Base-by-base conservation (phyloP, 2,329 filamentous ascomycete genomes). In the Graphiopsis chlorocephala region DNA sequence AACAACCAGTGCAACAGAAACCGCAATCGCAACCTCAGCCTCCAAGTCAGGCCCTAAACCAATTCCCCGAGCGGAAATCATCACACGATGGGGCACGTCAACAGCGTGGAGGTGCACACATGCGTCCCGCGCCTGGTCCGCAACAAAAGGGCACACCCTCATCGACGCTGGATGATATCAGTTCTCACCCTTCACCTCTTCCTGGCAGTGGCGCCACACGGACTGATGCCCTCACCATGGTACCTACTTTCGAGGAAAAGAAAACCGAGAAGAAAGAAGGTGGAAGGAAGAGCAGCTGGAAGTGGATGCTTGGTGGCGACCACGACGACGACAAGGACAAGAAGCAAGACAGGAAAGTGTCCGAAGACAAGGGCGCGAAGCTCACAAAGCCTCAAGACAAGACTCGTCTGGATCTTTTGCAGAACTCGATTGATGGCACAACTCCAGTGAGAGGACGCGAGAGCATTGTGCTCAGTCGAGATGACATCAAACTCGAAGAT, bases 361-460 rank as follows among this genome's bases (percentile, higher is more conserved):
- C 66, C 4, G 66, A 68, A 12, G 65, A 67, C 60, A 72, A 72
- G 55, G 53, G 64, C 17, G 66, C 81, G 59, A 93, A 89, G 75
- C 88, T 88, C 71, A 84, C 85, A 48, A 93, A 92, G 72, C 66
- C 71, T 8, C 65, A 67, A 23, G 93, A 97, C 72, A 93, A 89
- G 70, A 89, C 90, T 23, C 87, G 94, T 31, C 82, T 97, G 29
- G 94, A 98, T 72, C 86, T 96, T 25, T 82, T 97, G 25, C 93
- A 97, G 74, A 90, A 87, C 42, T 96, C 93, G 0, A 93, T 96
- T 74, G 94, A 98, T 58, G 81, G 84, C 1, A 77, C 75, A 29
- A 65, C 70, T 7, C 69, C 73, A 26, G 73, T 77, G 38, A 77
- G 81, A 31, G 90, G 90, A 2, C 88, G 94, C 14, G 94, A 97